Conservation (phyloP, 2,329 filamentous ascomycete genomes). For the Peltaster fructicola region DNA sequence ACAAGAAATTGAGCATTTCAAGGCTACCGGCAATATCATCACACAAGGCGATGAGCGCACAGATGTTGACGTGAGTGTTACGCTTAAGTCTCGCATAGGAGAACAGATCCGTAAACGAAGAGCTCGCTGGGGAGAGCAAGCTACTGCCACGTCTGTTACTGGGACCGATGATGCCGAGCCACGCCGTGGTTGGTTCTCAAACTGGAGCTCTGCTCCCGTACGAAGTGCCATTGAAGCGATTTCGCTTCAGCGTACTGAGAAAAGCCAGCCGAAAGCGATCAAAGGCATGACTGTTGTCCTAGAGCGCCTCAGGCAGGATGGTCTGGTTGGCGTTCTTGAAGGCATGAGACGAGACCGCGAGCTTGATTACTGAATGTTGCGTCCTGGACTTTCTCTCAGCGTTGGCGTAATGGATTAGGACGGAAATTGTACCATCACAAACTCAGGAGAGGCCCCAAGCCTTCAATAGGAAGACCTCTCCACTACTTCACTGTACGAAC, state of each 20-base stretch:
- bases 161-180: slow-evolving; percentile 28
- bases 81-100: slow-evolving; percentile 54
- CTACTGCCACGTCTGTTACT: slow-evolving; percentile 21
- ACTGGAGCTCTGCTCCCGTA: slow-evolving; percentile 52
- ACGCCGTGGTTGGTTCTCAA: slow-evolving; percentile 38
- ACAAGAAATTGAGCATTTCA: slow-evolving; percentile 3
- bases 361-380: slow-evolving; percentile 5
- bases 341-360: slow-evolving; percentile 45
- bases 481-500: too few relatives aligned
- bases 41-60: slow-evolving; percentile 28
- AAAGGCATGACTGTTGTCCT: slow-evolving; percentile 73
- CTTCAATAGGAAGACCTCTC: too few relatives aligned
- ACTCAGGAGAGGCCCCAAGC: too few relatives aligned
- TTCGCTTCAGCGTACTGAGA: slow-evolving; percentile 57
- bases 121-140: slow-evolving; percentile 21
- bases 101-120: slow-evolving; percentile 44
- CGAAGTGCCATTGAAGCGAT: slow-evolving; percentile 66
- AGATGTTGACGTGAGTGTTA: slow-evolving; percentile 55
- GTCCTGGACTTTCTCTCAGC: too few relatives aligned
- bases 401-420: too few relatives aligned
- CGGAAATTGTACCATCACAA: too few relatives aligned
- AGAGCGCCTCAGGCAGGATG: slow-evolving; percentile 49
- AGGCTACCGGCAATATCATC: slow-evolving; percentile 7
- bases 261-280: slow-evolving; percentile 61
- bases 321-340: slow-evolving; percentile 51